phyloP scores from a whole-genome alignment of 2,329 filamentous ascomycete genomes.

The Monilinia fructicola region DNA sequence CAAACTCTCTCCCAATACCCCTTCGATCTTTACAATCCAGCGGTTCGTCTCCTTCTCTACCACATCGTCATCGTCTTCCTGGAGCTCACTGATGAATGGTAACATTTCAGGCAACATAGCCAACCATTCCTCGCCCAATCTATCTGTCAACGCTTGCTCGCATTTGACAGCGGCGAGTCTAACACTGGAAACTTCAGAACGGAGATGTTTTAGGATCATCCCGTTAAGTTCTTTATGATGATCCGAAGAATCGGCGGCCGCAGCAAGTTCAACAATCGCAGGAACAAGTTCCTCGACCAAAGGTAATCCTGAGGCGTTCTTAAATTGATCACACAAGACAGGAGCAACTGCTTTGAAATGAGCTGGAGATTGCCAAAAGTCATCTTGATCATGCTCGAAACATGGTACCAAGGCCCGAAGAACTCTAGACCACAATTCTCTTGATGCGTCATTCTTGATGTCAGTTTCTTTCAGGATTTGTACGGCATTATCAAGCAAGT shows the following conservation, averaged over 20 bases:
- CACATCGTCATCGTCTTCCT: slow-evolving; percentile 93
- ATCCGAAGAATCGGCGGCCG: slow-evolving; percentile 77
- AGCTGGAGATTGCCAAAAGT: slow-evolving; percentile 91
- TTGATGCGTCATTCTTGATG: slow-evolving; percentile 49
- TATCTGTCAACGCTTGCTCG: slow-evolving; percentile 75
- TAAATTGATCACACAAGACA: slow-evolving; percentile 67
- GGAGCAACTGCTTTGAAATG: slow-evolving; percentile 75
- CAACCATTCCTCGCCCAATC: slow-evolving; percentile 91
- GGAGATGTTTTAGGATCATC: slow-evolving; percentile 73
- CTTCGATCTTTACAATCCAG: slow-evolving; percentile 91
- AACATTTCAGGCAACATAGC: slow-evolving; percentile 90
- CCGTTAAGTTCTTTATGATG: slow-evolving; percentile 90
- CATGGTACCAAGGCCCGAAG: slow-evolving; percentile 70
- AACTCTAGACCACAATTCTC: slow-evolving; percentile 66
- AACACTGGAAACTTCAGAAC: slow-evolving; percentile 68
- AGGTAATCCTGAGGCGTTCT: slow-evolving; percentile 48
- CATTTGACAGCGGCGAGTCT: slow-evolving; percentile 80
- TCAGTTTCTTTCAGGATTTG: slow-evolving; percentile 55
- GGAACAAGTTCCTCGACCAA: slow-evolving; percentile 62
- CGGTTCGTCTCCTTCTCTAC: slow-evolving; percentile 86
- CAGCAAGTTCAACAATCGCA: slow-evolving; percentile 75
- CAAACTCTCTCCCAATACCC: slow-evolving; percentile 82
- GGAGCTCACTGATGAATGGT: slow-evolving; percentile 89
- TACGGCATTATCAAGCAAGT: slow-evolving; percentile 74
- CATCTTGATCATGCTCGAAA: slow-evolving; percentile 88